Conservation (phyloP, 2,329 filamentous ascomycete genomes). For the Tricladium varicosporioides region DNA sequence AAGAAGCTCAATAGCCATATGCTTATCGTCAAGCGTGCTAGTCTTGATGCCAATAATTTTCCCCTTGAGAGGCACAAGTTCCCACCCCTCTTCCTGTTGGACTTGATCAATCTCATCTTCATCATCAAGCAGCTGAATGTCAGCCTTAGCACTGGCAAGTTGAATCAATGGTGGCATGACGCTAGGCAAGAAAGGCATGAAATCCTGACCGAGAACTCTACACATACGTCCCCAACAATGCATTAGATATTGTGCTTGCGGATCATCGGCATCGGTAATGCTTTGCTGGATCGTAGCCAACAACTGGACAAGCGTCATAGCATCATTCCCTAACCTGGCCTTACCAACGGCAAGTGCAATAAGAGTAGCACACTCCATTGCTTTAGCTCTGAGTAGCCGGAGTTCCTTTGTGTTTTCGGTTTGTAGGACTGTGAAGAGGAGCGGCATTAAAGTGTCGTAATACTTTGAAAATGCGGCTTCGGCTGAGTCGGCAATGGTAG, state of each 20-base stretch:
- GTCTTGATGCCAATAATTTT: conserved; percentile 99
- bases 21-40: conserved; percentile 95
- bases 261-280: conserved; percentile 89
- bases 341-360: conserved; percentile 95
- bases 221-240: conserved; percentile 99
- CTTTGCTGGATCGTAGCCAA: conserved; percentile 82
- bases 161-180: conserved; percentile 94
- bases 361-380: conserved; percentile 97
- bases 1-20: conserved; percentile 98
- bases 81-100: conserved; percentile 95
- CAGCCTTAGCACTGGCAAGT: conserved; percentile 90
- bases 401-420: conserved; percentile 93
- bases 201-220: conserved; percentile 84
- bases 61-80: conserved; percentile 92
- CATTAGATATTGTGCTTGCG: conserved; percentile 93
- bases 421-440: conserved; percentile 84
- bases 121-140: conserved; percentile 93
- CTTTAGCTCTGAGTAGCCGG: conserved; percentile 86
- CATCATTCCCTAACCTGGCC: conserved; percentile 84
- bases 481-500: conserved; percentile 97
- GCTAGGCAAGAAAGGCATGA: conserved; percentile 85
- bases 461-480: conserved; percentile 94
- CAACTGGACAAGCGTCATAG: conserved; percentile 81
- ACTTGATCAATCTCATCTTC: conserved; percentile 91
- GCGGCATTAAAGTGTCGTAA: conserved; percentile 93